Conservation (phyloP, 345 rosid genomes). For the Clausena lansium region DNA sequence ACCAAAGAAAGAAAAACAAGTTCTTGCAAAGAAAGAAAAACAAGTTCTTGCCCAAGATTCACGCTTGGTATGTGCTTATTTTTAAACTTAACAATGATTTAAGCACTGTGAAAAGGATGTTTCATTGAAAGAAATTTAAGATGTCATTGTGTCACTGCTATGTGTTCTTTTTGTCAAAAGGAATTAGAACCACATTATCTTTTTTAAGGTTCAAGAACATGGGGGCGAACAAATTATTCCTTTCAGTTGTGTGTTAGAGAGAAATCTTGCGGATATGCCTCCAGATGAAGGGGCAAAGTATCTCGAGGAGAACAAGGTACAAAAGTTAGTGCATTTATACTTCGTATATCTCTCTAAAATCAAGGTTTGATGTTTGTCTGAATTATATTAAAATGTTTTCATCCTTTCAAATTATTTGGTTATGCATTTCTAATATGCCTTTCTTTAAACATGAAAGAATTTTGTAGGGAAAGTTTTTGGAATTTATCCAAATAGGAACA, state of each 20-base stretch:
- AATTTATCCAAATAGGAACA: background rate
- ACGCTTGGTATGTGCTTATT: constrained; percentile 76
- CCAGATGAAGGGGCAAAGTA: constrained; percentile 78
- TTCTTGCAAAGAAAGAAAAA: too few species aligned
- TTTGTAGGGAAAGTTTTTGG: background rate
- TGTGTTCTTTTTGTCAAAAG: constrained; percentile 3
- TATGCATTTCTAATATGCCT: background rate
- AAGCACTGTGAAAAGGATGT: background rate
- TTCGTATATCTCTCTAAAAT: background rate
- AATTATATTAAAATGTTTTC: background rate
- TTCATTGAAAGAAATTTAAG: background rate
- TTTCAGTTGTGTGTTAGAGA: constrained; percentile 79
- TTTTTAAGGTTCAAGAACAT: constrained; percentile 90
- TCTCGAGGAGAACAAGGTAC: constrained; percentile 92
- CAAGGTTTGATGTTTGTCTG: background rate
- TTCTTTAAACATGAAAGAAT: background rate
- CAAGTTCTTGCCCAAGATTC: constrained; percentile 96
- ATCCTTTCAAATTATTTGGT: background rate
- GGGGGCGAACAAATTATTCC: constrained; percentile 94
- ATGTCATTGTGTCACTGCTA: background rate
- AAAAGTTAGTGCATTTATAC: constrained; percentile 59
- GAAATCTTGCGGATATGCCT: constrained; percentile 73
- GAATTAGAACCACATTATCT: constrained; percentile 18
- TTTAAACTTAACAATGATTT: background rate
- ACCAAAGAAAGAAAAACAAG: constrained; percentile 96